Evolutionary conservation across 495 filamentous ascomycete genomes (phyloP), one percentile per base, ranked within the genome.

Genomic region (Umbilicaria muhlenbergii): DNA sequence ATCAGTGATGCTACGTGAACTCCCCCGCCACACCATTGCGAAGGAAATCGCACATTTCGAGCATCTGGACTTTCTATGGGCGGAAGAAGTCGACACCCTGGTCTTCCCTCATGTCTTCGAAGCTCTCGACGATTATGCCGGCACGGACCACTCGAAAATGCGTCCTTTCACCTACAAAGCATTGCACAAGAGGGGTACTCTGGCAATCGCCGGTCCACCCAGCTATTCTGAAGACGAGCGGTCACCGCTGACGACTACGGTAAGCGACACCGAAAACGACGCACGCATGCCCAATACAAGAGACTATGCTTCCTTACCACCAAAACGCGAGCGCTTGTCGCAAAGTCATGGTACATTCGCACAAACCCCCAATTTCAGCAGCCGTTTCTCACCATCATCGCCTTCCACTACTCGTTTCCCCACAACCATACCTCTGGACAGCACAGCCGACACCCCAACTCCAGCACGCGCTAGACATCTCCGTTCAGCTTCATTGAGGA

Each of bases 11-110:
- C 65, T 94, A 32, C 78, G 77, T 54, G 86, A 93, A 48, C 66
- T 98, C 15, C 91, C 91, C 0, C 66, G 67, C 11, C 81, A 83
- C 51, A 98, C 89, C 5, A 64, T 86, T 12, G 84, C 85, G 11
- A 89, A 75, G 43, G 78, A 82, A 50, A 80, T 96, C 39, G 73
- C 78, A 4, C 84, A 93, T 47, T 98, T 92, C 55, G 91, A 98
- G 55, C 91, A 98, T 60, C 71, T 98, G 32, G 91, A 98, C 59
- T 94, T 98, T 56, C 66, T 98, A n/a, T 98, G 91, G 91, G 89
- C 83, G 4, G 62, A 73, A 19, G 83, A 94, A 53, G 83, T 92
- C 11, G 70, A 91, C 39, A 65, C 66, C n/a, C 71, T 83, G 34
- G 89, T 96, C 2, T 94, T 94, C 53, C 81, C 75, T 10, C 80